Evolutionary conservation across 2,329 filamentous ascomycete species (phyloP).

Genomic region (Chrysoporthe puriensis): DNA sequence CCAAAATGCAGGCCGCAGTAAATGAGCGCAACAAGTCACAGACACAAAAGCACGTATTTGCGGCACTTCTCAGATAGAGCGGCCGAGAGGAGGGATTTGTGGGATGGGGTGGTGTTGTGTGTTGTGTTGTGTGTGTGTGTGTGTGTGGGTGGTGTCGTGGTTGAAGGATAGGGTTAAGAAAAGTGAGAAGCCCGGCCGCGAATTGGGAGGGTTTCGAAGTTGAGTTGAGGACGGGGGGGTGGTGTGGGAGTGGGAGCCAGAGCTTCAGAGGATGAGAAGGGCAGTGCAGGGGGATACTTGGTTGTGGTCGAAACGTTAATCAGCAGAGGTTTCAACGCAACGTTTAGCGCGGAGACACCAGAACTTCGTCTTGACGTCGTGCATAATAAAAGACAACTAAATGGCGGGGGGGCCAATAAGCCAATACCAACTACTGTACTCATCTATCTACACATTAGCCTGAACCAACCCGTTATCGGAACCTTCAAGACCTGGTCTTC

Average conservation of each 20-base stretch:
- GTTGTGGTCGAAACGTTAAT: constrained; percentile 15
- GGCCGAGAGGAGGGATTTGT: not conserved
- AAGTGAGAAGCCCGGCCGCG: not conserved
- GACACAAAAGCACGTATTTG: not conserved
- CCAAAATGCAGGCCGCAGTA: not conserved
- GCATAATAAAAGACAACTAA: constrained; percentile 2
- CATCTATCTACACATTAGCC: constrained; percentile 1
- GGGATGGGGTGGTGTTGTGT: not conserved
- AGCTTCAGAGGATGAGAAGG: constrained; percentile 7
- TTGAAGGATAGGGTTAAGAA: not conserved
- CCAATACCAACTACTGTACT: not conserved
- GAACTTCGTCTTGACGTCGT: not conserved
- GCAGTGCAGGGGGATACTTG: constrained; percentile 3
- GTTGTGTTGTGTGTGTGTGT: not conserved
- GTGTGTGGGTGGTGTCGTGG: not conserved
- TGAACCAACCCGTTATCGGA: constrained; percentile 11
- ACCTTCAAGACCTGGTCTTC: not conserved
- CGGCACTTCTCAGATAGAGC: not conserved
- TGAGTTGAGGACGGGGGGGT: not conserved
- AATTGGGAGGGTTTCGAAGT: constrained; percentile 13
- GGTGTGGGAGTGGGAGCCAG: not conserved
- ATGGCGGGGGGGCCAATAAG: not conserved
- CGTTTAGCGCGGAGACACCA: constrained; percentile 11
- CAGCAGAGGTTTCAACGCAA: constrained; percentile 14
- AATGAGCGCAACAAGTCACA: not conserved